A percentile compares a stretch with the other conserved stretches of the same genome.
Conservation (phyloP, 768 basidiomycete species). For the Panaeolus cyanescens region DNA sequence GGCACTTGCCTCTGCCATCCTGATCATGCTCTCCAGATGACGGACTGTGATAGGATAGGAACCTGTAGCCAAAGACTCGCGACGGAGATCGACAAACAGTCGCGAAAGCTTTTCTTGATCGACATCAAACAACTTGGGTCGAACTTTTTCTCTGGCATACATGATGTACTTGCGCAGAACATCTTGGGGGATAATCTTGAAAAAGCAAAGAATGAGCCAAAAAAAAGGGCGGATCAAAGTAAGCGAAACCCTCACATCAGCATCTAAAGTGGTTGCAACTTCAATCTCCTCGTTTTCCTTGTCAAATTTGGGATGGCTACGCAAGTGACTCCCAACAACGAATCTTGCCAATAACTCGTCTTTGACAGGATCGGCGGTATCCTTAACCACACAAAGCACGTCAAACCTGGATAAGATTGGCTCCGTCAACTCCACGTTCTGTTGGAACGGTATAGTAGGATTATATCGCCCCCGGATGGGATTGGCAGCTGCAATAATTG, state of each 20-base stretch:
- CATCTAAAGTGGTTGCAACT: slow-evolving; percentile 86
- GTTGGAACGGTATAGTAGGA: slow-evolving; percentile 96
- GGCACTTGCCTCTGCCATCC: slow-evolving; percentile 97
- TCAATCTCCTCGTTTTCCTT: slow-evolving; percentile 88
- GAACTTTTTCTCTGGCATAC: slow-evolving; percentile 93
- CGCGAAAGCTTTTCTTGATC: slow-evolving; percentile 94
- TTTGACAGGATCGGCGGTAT: slow-evolving; percentile 94
- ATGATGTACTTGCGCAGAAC: slow-evolving; percentile 97
- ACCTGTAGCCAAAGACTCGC: slow-evolving; percentile 96
- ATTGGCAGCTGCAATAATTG: slow-evolving; percentile 97
- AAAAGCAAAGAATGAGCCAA: slow-evolving; percentile 7
- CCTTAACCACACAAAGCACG: slow-evolving; percentile 97
- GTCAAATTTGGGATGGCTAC: slow-evolving; percentile 94
- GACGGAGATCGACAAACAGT: slow-evolving; percentile 93
- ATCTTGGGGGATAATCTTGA: slow-evolving; percentile 94
- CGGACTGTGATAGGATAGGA: slow-evolving; percentile 98
- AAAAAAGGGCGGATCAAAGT: background rate
- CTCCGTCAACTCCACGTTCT: slow-evolving; percentile 98
- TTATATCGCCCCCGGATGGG: slow-evolving; percentile 97
- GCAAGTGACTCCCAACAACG: slow-evolving; percentile 95
- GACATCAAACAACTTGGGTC: slow-evolving; percentile 91
- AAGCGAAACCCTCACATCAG: slow-evolving; percentile 66
- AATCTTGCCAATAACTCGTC: slow-evolving; percentile 96
- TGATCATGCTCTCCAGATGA: slow-evolving; percentile 98
- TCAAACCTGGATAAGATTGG: slow-evolving; percentile 98